Conservation (phyloP, 1,284 basidiomycete genomes). For the Macrocybe sp. region DNA sequence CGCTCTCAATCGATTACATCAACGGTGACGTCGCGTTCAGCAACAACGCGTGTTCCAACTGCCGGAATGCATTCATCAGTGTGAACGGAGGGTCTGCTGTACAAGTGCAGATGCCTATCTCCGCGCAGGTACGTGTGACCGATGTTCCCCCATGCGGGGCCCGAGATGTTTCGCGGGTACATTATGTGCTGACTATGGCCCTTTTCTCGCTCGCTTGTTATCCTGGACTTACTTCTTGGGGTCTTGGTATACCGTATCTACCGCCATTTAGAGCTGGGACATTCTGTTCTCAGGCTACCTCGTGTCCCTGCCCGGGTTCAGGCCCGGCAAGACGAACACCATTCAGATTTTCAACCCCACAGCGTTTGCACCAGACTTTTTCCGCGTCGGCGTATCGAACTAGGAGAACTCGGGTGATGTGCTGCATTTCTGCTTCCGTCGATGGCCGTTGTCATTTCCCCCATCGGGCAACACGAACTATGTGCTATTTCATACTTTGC, state of each 20-base stretch:
- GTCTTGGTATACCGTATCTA: slow-evolving; percentile 2
- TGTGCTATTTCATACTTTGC: no score
- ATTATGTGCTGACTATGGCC: neutral
- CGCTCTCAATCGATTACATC: slow-evolving; percentile 42
- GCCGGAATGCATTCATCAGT: slow-evolving; percentile 39
- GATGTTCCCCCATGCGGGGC: neutral
- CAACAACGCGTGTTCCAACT: slow-evolving; percentile 43
- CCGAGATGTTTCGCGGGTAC: no score
- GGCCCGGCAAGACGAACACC: slow-evolving; percentile 36
- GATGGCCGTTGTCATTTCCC: no score
- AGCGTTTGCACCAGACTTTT: slow-evolving; percentile 37
- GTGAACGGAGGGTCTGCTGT: slow-evolving; percentile 39
- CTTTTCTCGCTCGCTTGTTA: neutral
- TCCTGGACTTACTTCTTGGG: neutral
- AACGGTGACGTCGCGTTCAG: slow-evolving; percentile 38
- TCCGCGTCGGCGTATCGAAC: slow-evolving; percentile 32
- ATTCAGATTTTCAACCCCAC: slow-evolving; percentile 36
- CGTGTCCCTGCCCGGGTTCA: slow-evolving; percentile 36
- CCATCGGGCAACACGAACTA: no score
- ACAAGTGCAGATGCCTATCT: slow-evolving; percentile 42
- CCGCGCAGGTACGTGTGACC: slow-evolving; percentile 34
- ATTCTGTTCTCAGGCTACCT: slow-evolving; percentile 36
- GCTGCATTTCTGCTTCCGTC: no score
- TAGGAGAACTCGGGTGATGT: slow-evolving; percentile 5
- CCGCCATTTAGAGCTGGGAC: slow-evolving; percentile 34